Evolutionary conservation across 2,329 filamentous ascomycete genomes (phyloP), one percentile per base, ranked within the genome.

Genomic region (Ascochyta rabiei): DNA sequence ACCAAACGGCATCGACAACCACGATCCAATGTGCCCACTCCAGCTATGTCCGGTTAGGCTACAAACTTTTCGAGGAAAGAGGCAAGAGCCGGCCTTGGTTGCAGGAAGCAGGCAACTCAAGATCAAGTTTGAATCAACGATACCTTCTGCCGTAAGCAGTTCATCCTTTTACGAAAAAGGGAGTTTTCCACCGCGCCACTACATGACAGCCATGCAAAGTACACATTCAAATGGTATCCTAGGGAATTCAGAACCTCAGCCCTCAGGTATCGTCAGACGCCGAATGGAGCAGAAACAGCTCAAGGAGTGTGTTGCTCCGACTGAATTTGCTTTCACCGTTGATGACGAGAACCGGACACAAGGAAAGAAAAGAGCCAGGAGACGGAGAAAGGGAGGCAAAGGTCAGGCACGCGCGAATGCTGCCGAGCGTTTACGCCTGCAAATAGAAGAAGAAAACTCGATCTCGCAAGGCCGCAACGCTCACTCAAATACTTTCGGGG

Each of bases 11-110:
- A 51, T 59, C n/a, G 39, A 24, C 4, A 23, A 45, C 44, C 35
- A 59, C 21, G 41, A 50, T 23, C 34, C 24, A 15, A 3, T 35
- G 8, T 69, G 62, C 35, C 5, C 18, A 16, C 41, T 67, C 33
- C 49, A 52, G 18, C 44, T 64, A 1, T 68, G 65, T 49, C 65
- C 67, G 9, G 16, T 64, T 10, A 50, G 43, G 2, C 23, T 48
- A 23, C 39, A 23, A 10, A 12, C 12, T 5, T 6, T 38, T 21
- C 12, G 16, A 21, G 31, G 38, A 39, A 13, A 28, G 12, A 24
- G 30, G 23, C 18, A 48, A 23, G 26, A 41, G 33, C 23, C 10
- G 9, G n/a, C 5, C 5, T 19, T 13, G 5, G 13, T 24, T 6
- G 0, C 23, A 37, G 1, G 24, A 10, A 3, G 4, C 7, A 8